phyloP scores from a whole-genome alignment of 2,329 filamentous ascomycete species.

The Falciphora oryzae region DNA sequence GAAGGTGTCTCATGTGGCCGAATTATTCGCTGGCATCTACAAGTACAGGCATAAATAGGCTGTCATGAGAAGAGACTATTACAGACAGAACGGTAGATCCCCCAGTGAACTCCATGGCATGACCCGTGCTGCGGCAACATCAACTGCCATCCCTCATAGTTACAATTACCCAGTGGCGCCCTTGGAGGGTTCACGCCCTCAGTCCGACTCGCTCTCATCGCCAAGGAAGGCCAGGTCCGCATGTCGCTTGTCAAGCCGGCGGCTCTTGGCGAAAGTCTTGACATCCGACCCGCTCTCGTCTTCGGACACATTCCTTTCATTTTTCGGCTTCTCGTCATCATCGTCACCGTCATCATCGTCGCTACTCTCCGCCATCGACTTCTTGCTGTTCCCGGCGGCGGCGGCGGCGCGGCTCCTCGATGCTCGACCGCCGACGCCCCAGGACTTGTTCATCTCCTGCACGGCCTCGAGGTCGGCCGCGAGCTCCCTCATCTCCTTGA shows the following conservation, averaged over 20 bases:
- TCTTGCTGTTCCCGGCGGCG: conserved; percentile 20
- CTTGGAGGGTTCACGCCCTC: conserved; percentile 22
- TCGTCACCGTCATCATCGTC: conserved; percentile 22
- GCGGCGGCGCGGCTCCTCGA: conserved; percentile 35
- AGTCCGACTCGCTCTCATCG: conserved; percentile 61
- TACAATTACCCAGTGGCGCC: neutral
- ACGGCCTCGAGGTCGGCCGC: conserved; percentile 79
- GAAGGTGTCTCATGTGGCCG: neutral
- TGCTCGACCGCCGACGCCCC: conserved; percentile 53
- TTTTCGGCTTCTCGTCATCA: conserved; percentile 19
- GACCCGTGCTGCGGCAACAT: neutral
- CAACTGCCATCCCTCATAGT: neutral
- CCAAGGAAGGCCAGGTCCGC: conserved; percentile 60
- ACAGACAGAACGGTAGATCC: neutral
- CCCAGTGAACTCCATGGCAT: neutral
- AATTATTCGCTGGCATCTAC: conserved; percentile 16
- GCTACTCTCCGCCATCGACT: conserved; percentile 33
- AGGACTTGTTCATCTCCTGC: conserved; percentile 71
- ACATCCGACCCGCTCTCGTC: conserved; percentile 22
- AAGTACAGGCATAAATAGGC: neutral
- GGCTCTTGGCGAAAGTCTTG: conserved; percentile 35
- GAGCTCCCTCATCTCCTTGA: conserved; percentile 82
- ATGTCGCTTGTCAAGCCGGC: conserved; percentile 40
- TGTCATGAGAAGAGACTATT: neutral
- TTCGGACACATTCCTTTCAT: conserved; percentile 10